A percentile compares a stretch with the other conserved stretches of the same genome.
These are phyloP conservation scores for Vitis riparia DNA, from an alignment of 164 flowering plant genomes.

Conservation along the genomic window DNA sequence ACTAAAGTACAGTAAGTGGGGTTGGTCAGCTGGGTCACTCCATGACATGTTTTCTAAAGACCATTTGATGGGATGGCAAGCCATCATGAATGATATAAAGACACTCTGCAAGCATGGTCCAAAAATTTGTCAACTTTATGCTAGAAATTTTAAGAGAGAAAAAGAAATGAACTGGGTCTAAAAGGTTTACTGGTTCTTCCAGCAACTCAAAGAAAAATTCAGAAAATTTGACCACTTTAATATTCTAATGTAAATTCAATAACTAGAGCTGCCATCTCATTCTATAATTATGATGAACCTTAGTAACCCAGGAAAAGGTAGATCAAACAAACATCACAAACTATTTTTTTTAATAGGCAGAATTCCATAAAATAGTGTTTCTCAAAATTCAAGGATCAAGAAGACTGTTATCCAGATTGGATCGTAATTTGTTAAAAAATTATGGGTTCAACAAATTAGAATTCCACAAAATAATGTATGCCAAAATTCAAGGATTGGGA, in stretches of 20 bases:
- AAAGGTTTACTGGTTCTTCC: background rate
- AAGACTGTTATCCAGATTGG: no score
- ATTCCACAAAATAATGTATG: no score
- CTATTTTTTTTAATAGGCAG: no score
- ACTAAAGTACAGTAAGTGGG: conserved; percentile 1
- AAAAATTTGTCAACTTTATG: background rate
- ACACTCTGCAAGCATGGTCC: background rate
- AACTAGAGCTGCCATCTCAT: no score
- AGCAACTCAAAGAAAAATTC: background rate
- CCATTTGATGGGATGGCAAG: background rate
- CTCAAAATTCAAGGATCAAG: no score
- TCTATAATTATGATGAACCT: no score
- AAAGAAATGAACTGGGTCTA: background rate
- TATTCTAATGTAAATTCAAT: background rate
- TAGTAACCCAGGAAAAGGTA: no score
- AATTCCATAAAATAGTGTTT: no score
- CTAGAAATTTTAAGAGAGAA: background rate
- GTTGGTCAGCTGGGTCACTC: background rate
- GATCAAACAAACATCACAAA: no score
- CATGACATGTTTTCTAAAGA: background rate
- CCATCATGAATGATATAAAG: conserved; percentile 2
- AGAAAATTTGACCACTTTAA: background rate
- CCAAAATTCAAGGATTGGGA: no score
- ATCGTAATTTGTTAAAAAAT: no score
- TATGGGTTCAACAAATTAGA: no score